These are phyloP conservation scores for Erodium chrysanthum DNA, from an alignment of 441 rosid genomes.

Conservation along the genomic window DNA sequence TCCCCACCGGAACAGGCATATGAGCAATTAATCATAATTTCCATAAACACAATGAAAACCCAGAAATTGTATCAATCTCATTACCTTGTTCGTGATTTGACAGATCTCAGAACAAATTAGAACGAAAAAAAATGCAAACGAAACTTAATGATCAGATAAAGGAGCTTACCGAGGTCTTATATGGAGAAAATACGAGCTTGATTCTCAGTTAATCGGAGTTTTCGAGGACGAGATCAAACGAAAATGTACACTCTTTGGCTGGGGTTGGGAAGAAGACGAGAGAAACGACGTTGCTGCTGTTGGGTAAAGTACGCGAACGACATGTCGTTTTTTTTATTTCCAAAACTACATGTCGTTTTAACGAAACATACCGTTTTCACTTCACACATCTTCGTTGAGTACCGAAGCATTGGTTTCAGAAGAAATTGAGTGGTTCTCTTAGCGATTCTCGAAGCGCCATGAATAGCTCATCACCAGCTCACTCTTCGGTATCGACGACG, in stretches of 20 bases:
- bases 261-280: no score
- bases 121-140: background rate
- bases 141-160: background rate
- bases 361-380: no score
- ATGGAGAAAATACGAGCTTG: background rate
- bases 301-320: no score
- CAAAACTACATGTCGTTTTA: no score
- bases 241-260: background rate
- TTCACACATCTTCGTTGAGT: no score
- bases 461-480: slow-evolving; percentile 67
- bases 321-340: no score
- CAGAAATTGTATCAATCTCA: background rate
- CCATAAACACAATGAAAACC: background rate
- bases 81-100: background rate
- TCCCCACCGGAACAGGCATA: background rate
- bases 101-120: background rate
- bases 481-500: slow-evolving; percentile 63
- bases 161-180: background rate
- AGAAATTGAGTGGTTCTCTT: no score
- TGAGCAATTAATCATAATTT: background rate
- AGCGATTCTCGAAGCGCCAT: slow-evolving; percentile 14
- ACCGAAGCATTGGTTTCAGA: no score
- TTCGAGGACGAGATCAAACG: background rate
- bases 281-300: no score
- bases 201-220: background rate